phyloP scores from a whole-genome alignment of 2,329 filamentous ascomycete species.

The Botrytis pseudocinerea region DNA sequence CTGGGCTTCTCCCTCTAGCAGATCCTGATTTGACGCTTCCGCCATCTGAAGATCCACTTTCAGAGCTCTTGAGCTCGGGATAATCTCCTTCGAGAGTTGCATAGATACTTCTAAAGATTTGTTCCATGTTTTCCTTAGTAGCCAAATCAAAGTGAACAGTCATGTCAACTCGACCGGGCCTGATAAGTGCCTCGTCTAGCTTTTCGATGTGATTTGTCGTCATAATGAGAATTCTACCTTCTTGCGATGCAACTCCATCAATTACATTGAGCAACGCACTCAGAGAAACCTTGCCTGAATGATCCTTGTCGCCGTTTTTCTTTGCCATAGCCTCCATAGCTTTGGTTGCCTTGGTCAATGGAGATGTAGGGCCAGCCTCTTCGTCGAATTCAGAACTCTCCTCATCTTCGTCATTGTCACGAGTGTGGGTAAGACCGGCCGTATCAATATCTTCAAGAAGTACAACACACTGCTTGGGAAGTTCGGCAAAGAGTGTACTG shows the following conservation, averaged over 20 bases:
- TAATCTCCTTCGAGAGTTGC: slow-evolving; percentile 43
- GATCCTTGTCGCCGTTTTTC: not conserved
- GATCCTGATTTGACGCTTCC: slow-evolving; percentile 46
- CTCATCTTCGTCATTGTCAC: slow-evolving; percentile 29
- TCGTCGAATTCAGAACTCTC: slow-evolving; percentile 16
- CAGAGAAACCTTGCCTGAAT: slow-evolving; percentile 50
- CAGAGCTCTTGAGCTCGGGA: slow-evolving; percentile 9
- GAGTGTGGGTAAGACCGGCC: slow-evolving; percentile 62
- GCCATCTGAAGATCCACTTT: not conserved
- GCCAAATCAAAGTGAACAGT: slow-evolving; percentile 53
- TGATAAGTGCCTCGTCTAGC: slow-evolving; percentile 60
- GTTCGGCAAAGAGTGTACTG: slow-evolving; percentile 61
- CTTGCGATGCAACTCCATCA: slow-evolving; percentile 66
- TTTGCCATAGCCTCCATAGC: slow-evolving; percentile 45
- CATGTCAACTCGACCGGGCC: slow-evolving; percentile 63
- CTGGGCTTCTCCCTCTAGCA: slow-evolving; percentile 48
- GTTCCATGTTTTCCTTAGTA: slow-evolving; percentile 34
- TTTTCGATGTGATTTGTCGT: slow-evolving; percentile 66
- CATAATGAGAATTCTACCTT: slow-evolving; percentile 70
- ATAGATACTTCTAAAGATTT: slow-evolving; percentile 40
- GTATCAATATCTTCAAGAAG: slow-evolving; percentile 77
- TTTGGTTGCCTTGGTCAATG: not conserved
- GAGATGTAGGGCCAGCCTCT: not conserved
- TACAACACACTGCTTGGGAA: slow-evolving; percentile 70
- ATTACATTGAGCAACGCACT: slow-evolving; percentile 68